These are phyloP conservation scores for Pelargonium hybrid DNA, from an alignment of 441 rosid genomes.

Conservation along the genomic window DNA sequence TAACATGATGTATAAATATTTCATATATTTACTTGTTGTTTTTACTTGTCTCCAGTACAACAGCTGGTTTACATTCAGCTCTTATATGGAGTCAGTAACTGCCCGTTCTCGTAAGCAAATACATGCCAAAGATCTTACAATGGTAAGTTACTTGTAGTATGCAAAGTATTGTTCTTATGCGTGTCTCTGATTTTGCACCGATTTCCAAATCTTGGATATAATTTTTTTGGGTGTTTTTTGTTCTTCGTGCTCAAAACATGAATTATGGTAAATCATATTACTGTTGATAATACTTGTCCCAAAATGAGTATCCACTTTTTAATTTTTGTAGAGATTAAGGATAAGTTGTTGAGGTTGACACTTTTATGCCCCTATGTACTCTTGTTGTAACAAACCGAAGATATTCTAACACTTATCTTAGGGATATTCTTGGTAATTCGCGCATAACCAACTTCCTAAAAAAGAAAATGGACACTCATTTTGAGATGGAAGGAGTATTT, in stretches of 20 bases:
- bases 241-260: not conserved
- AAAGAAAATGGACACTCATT: too few relatives aligned
- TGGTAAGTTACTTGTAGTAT: slow-evolving; percentile 31
- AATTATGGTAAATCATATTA: not conserved
- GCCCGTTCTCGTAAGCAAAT: slow-evolving; percentile 57
- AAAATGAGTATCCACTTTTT: too few relatives aligned
- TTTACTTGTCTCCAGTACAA: slow-evolving; percentile 52
- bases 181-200: not conserved
- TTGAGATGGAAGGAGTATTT: too few relatives aligned
- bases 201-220: not conserved
- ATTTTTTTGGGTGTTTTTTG: not conserved
- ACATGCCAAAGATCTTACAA: slow-evolving; percentile 84
- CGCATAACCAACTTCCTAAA: too few relatives aligned
- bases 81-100: slow-evolving; percentile 73
- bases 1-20: not conserved
- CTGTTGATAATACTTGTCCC: not conserved
- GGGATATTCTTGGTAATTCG: too few relatives aligned
- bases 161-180: not conserved
- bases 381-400: too few relatives aligned
- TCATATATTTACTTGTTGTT: slow-evolving; percentile 19
- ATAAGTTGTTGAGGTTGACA: too few relatives aligned
- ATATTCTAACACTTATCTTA: too few relatives aligned
- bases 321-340: too few relatives aligned
- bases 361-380: too few relatives aligned
- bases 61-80: slow-evolving; percentile 93